Percentiles rank a stretch among this genome's conserved stretches.
These are phyloP conservation scores for Boletus insuetus DNA, from an alignment of 768 basidiomycete genomes.

Conservation along the genomic window DNA sequence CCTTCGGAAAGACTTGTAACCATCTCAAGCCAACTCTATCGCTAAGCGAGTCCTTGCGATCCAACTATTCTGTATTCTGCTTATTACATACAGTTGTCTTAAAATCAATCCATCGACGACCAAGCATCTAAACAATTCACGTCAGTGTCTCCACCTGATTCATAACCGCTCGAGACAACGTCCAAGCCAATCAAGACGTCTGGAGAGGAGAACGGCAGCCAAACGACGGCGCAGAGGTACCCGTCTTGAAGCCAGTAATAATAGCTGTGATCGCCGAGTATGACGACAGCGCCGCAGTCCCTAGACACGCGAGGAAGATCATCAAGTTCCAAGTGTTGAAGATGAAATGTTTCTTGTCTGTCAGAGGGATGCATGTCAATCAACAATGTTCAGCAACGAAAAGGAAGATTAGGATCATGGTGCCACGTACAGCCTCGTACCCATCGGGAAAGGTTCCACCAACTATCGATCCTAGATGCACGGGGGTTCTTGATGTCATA, in stretches of 20 bases:
- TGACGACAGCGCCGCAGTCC: slow-evolving; percentile 48
- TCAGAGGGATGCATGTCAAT: neutral
- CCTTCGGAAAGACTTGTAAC: too few species aligned
- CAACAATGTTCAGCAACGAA: neutral
- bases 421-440: slow-evolving; percentile 26
- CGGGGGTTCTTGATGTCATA: slow-evolving; percentile 29
- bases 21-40: too few species aligned
- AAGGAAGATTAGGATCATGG: neutral
- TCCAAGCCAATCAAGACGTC: neutral
- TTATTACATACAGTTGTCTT: too few species aligned
- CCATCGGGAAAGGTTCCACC: slow-evolving; percentile 30
- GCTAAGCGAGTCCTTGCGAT: too few species aligned
- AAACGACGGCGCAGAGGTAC: slow-evolving; percentile 49
- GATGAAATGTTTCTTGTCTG: slow-evolving; percentile 31
- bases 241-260: slow-evolving; percentile 37
- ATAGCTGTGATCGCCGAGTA: slow-evolving; percentile 46
- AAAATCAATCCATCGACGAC: too few species aligned
- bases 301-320: slow-evolving; percentile 43
- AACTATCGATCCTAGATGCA: slow-evolving; percentile 27
- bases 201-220: slow-evolving; percentile 45
- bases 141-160: too few species aligned
- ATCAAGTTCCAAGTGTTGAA: slow-evolving; percentile 55
- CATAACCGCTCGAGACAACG: too few species aligned
- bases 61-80: too few species aligned
- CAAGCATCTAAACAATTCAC: too few species aligned